Conservation (phyloP, 345 rosid genomes). For the Populus euphratica region DNA sequence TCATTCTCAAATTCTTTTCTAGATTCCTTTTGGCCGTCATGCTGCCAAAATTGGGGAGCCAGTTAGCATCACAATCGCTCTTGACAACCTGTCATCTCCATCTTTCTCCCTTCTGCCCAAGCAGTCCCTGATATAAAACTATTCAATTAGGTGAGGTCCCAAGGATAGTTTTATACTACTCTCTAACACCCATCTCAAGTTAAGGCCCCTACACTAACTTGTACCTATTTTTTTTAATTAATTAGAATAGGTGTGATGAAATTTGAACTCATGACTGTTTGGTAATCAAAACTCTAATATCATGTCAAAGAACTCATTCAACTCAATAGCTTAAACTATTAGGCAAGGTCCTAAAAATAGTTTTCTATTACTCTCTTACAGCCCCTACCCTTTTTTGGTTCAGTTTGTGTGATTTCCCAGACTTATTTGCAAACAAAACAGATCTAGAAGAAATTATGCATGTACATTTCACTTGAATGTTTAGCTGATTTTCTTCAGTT, state of each 20-base stretch:
- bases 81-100: conserved; percentile 66
- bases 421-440: conserved; percentile 27
- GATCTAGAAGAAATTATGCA: conserved; percentile 21
- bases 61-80: conserved; percentile 47
- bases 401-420: conserved; percentile 52
- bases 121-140: conserved; percentile 21
- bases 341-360: no score
- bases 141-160: no score
- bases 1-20: conserved; percentile 82
- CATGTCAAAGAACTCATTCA: no score
- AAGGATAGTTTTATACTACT: no score
- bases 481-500: conserved; percentile 37
- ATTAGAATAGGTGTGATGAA: no score
- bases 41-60: conserved; percentile 98
- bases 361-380: no score
- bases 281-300: no score
- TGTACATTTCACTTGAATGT: conserved; percentile 19
- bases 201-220: no score
- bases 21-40: conserved; percentile 82
- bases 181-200: no score
- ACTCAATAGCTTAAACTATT: no score
- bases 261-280: no score
- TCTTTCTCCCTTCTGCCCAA: conserved; percentile 90
- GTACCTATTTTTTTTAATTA: no score
- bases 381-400: conserved; percentile 91